Conservation (phyloP, 2,329 filamentous ascomycete species). For the Clarireedia paspali region DNA sequence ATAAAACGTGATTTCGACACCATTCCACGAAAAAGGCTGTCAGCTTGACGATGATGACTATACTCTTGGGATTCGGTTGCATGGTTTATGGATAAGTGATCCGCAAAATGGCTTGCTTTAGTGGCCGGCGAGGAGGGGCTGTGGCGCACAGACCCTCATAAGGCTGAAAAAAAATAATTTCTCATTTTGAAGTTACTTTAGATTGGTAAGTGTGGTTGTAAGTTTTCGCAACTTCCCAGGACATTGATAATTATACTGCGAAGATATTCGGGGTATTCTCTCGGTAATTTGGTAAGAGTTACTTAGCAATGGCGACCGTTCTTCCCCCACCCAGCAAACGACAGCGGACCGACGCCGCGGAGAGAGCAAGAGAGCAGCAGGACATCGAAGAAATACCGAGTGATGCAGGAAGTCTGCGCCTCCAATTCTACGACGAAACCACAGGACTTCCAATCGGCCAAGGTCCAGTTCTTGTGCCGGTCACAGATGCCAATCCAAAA, state of each 20-base stretch:
- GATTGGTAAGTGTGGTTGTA: too few species aligned
- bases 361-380: constrained; percentile 66
- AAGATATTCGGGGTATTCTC: too few species aligned
- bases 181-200: constrained; percentile 17
- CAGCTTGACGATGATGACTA: background rate
- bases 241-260: background rate
- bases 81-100: too few species aligned
- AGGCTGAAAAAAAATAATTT: constrained; percentile 3
- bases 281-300: too few species aligned
- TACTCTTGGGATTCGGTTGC: background rate
- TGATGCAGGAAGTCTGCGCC: constrained; percentile 68
- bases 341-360: constrained; percentile 68
- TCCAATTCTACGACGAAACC: constrained; percentile 80
- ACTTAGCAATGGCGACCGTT: constrained; percentile 62
- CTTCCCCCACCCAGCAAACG: constrained; percentile 82
- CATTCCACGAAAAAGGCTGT: too few species aligned
- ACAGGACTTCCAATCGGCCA: constrained; percentile 66
- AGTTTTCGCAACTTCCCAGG: too few species aligned
- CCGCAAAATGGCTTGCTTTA: too few species aligned
- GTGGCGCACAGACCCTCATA: background rate
- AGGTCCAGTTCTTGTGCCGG: constrained; percentile 56
- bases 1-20: too few species aligned
- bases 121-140: background rate
- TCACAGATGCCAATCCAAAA: constrained; percentile 79
- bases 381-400: constrained; percentile 62